Percentiles rank a stretch among this genome's conserved stretches.
phyloP scores from a whole-genome alignment of 2,329 filamentous ascomycete genomes.

The Aphanoascus verrucosus region DNA sequence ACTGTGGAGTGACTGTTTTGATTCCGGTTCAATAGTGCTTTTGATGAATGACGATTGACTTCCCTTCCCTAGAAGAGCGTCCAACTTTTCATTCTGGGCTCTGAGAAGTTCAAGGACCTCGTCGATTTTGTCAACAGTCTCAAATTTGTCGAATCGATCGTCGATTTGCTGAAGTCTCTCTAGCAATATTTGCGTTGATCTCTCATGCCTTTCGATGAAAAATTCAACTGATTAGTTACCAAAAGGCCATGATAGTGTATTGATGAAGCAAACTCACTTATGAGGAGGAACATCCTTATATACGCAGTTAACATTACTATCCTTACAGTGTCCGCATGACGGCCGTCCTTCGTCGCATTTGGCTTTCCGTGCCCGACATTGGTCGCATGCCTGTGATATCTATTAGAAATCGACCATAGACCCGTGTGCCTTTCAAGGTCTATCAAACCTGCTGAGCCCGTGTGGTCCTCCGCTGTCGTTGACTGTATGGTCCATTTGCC shows the following conservation, averaged over 20 bases:
- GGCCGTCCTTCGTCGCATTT: conserved; percentile 84
- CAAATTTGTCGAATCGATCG: conserved; percentile 17
- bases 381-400: conserved; percentile 70
- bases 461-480: conserved; percentile 31
- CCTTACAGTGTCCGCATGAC: conserved; percentile 72
- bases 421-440: conserved; percentile 9
- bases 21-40: neutral
- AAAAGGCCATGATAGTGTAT: neutral
- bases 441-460: conserved; percentile 32
- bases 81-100: conserved; percentile 12
- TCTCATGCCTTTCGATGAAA: conserved; percentile 28
- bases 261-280: conserved; percentile 50
- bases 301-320: conserved; percentile 72
- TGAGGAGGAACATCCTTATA: conserved; percentile 87
- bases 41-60: neutral
- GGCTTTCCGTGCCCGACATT: conserved; percentile 74
- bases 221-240: neutral
- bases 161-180: conserved; percentile 27
- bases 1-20: neutral
- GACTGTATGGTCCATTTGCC: conserved; percentile 18
- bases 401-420: conserved; percentile 10
- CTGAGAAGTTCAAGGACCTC: conserved; percentile 9
- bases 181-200: conserved; percentile 30
- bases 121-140: conserved; percentile 1
- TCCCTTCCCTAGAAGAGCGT: conserved; percentile 11